Evolutionary conservation across 306 rosid species (phyloP), one percentile per base, ranked within the genome.

Genomic region (Lathyrus sativus): DNA sequence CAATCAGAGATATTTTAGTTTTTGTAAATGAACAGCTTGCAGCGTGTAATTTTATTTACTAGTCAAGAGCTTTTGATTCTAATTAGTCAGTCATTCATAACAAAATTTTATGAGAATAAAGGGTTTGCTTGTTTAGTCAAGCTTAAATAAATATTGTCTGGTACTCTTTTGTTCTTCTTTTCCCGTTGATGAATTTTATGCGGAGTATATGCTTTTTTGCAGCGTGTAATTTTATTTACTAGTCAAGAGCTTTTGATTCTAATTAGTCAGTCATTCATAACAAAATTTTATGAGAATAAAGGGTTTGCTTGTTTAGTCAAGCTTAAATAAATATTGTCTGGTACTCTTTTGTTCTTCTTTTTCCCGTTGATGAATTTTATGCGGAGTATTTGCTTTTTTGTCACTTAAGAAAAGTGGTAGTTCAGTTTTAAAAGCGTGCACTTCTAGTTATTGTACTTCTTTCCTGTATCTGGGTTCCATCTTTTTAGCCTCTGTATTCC

Each of bases 391-490:
- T 48, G 10, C 54, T 48, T 9, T 14, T 48, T 48, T 48, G 54
- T 17, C 11, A 48, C 11, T 48, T 48, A 2, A 48, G 8, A 22
- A 19, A 56, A 46, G 42, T 13, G 31, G 70, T 10, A 13, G 15
- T 13, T 60, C 18, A 41, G 59, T 42, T 62, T 50, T 50, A 49
- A 28, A 60, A 9, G 41, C 7, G 4, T n/a, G 9, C 75, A 62
- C 17, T 42, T 61, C 51, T 76, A n/a, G 3, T 61, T 39, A 31
- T 19, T 60, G 6, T 22, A 41, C 51, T 53, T 75, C 55, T 28
- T 46, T 72, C 45, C 4, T 35, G 11, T 3, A 9, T 19, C 46
- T 24, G 26, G 17, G 12, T 38, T 73, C 58, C 42, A 17, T 46
- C 10, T 60, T 29, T 51, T 28, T 11, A 33, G 63, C 61, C 80